Base-by-base conservation (phyloP, 495 filamentous ascomycete species). In the Podospora pseudocomata region DNA sequence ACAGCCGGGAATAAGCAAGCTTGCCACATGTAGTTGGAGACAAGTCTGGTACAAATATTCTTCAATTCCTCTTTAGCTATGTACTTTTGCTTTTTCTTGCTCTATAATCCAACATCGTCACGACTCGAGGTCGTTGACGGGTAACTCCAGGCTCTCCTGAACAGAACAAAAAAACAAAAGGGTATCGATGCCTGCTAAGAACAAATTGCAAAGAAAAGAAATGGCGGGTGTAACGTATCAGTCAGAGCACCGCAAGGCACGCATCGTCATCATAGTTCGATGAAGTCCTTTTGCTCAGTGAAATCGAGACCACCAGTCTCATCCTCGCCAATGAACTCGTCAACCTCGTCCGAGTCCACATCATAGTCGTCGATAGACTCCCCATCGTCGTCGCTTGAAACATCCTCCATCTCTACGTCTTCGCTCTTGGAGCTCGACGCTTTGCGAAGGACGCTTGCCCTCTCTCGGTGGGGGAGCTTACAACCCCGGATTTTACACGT, bases 291-390 rank as follows among this genome's bases (percentile, higher is more conserved):
- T 66, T 82, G 82, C 65, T 80, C 75, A 23, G 73, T 71, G 66
- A 83, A 77, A 49, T 81, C 79, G 64, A 77, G 72, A 56, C 79
- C 78, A 30, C 75, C 73, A 59, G 66, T 60, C 19, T 80, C 81
- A 64, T 81, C 78, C 60, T 78, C 76, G 68, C 80, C 81, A 69
- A 85, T 78, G 72, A 92, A 88, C 76, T 96, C 92, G 60, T 91
- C 90, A 64, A 94, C 85, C 63, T 88, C 89, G 73, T 96, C 94
- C 34, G 92, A 97, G 78, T 96, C 94, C 75, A 96, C 85, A 78
- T 97, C 94, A 75, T 96, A 89, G 73, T 89, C 90, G 72, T 93
- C 88, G 71, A 89, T 89, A 72, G 87, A 87, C 66, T 91, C 89
- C 67, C 89, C 88, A 68, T 93, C 91, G 60, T 49, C 39, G 72